Base-by-base conservation (phyloP, 179 eudicot genomes). In the Carnegiea gigantea region DNA sequence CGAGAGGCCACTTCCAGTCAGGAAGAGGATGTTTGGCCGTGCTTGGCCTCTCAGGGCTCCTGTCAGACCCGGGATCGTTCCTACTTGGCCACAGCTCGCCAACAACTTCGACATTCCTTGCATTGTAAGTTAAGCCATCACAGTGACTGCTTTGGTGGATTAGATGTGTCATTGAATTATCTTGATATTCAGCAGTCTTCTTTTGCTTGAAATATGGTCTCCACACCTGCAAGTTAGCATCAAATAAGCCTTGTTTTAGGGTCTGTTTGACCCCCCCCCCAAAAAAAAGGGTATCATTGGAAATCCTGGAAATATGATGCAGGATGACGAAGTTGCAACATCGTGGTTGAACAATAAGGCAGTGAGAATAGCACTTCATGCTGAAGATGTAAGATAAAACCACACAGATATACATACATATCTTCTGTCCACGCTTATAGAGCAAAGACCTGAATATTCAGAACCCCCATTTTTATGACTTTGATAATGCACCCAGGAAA, bases 41-140 rank as follows among this genome's bases (percentile, higher is more conserved):
- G 95, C 99, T 24, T 96, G 99, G 99, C 99, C 99, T 82, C 80
- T 87, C 59, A 84, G 94, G 86, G 99, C 99, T 78, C 94, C 97
- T 4, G 99, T 94, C 4, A 89, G 90, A 88, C 92, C 82, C 36
- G 99, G 99, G 53, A 83, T 82, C 23, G 97, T 97, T 80, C 99
- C 98, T 44, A 87, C 95, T 76, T 97, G 99, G 99, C 97, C 98
- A 20, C 89, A 97, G 78, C 89, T 97, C 77, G 82, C 90, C 60
- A 91, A 88, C 73, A 79, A 88, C 33, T 80, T 76, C 20, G 20
- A 28, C 38, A 95, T 93, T 80, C 98, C 98, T 2, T 97, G 99
- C 88, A 92, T 88, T 24, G 98, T 97, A 89, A 89, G 96, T 86
- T 33, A 49, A 40, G 21, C 21, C 2, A 68, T 10, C 4, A 65